phyloP scores from a whole-genome alignment of 2,329 filamentous ascomycete genomes.

The Paraconiothyrium sp. region DNA sequence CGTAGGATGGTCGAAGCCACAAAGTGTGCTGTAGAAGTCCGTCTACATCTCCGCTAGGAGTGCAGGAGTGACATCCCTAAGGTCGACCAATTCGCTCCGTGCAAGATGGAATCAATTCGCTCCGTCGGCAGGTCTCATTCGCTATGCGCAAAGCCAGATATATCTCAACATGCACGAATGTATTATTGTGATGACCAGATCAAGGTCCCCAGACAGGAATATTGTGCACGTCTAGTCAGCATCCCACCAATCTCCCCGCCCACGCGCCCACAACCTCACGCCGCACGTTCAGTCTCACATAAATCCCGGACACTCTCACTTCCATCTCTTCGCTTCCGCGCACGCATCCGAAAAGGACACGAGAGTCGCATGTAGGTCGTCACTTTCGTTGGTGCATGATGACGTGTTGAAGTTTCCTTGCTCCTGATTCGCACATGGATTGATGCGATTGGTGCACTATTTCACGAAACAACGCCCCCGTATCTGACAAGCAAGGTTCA shows the following conservation, averaged over 20 bases:
- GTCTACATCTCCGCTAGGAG: too few species aligned
- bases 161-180: not conserved
- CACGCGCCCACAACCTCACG: not conserved
- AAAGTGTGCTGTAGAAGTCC: too few species aligned
- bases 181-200: too few species aligned
- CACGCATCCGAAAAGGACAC: not conserved
- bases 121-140: too few species aligned
- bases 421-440: not conserved
- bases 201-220: not conserved
- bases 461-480: not conserved
- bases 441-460: constrained; percentile 4
- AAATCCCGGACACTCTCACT: not conserved
- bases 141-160: too few species aligned
- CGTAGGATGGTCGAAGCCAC: too few species aligned
- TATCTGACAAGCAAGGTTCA: not conserved
- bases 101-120: too few species aligned
- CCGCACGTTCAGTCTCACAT: not conserved
- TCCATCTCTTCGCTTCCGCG: too few species aligned
- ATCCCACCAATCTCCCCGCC: not conserved
- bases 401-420: constrained; percentile 6
- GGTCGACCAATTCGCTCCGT: too few species aligned
- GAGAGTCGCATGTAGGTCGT: not conserved
- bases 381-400: not conserved
- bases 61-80: too few species aligned
- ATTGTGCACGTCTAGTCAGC: not conserved